Evolutionary conservation across 495 filamentous ascomycete species (phyloP), one percentile per base, ranked within the genome.

Genomic region (Sporormia fimetaria): DNA sequence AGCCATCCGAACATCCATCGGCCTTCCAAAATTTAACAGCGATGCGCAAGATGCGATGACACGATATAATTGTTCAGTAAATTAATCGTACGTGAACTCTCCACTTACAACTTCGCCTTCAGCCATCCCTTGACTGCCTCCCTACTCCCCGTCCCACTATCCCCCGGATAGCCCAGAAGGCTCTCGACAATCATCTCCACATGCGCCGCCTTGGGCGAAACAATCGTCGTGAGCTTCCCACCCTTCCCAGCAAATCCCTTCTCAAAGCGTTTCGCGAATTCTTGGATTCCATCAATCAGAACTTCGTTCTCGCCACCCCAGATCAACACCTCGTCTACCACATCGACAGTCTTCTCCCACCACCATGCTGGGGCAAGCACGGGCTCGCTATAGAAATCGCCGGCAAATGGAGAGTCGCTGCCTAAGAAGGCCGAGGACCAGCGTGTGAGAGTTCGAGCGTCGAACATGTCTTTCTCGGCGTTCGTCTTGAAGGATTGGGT

Each of bases 301-400:
- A 76, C 54, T 63, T 82, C 78, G 46, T 68, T 65, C 1, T 50
- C 58, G 6, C 77, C 78, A 12, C 61, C 72, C 33, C 67, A 58
- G 33, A 80, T 51, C 40, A 77, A 34, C 2, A 76, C 57, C 22
- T 63, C 57, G 42, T 67, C 55, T 28, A 70, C 67, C 37, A 62
- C 60, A 5, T 41, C 58, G 20, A 58, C 60, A 6, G 63, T 25
- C 6, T 48, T 59, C 6, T 55, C 42, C 74, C 76, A 81, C 75
- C 74, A 80, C 22, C 65, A 64, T 6, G 47, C 38, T 2, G 65
- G 60, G 9, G 71, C 76, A 15, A 50, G 50, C 3, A 57, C 38
- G 4, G 76, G 68, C 59, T 79, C 63, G 47, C 62, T 74, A 60
- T 76, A 81, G 26, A 55, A 55, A 62, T 80, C 75, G 0, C 54